Evolutionary conservation across 1,284 basidiomycete genomes (phyloP).

Genomic region (Trichosporon inkin): DNA sequence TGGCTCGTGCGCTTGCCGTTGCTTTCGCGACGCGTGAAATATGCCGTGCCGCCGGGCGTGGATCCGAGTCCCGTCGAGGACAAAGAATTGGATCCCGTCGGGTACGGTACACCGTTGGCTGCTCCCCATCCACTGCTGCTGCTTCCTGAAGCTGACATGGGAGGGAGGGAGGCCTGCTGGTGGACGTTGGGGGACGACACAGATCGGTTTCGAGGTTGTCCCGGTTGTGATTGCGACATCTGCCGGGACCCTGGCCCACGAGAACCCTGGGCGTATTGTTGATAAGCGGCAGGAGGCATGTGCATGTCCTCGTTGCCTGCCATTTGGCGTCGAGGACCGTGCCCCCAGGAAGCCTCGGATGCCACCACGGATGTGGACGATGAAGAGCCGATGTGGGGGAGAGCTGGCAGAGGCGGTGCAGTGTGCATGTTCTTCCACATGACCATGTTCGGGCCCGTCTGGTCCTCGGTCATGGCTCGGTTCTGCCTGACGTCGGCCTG

Average conservation of each 20-base stretch:
- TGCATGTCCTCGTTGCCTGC: slow-evolving; percentile 13
- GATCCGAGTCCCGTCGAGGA: slow-evolving; percentile 31
- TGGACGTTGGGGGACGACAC: slow-evolving; percentile 54
- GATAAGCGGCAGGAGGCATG: slow-evolving; percentile 18
- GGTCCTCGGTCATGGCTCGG: slow-evolving; percentile 69
- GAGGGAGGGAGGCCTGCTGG: slow-evolving; percentile 35
- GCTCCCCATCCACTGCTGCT: slow-evolving; percentile 11
- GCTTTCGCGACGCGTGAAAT: slow-evolving; percentile 37
- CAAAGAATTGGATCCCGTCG: slow-evolving; percentile 24
- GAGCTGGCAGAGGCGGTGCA: slow-evolving; percentile 56
- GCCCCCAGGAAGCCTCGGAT: slow-evolving; percentile 37
- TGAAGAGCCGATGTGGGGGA: slow-evolving; percentile 38
- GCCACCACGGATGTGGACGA: slow-evolving; percentile 26
- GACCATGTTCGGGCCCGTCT: slow-evolving; percentile 60
- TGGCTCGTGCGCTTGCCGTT: slow-evolving; percentile 39
- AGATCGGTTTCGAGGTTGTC: slow-evolving; percentile 49
- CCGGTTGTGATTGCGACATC: slow-evolving; percentile 31
- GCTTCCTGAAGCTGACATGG: slow-evolving; percentile 21
- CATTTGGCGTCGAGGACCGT: slow-evolving; percentile 2
- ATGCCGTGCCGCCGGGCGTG: slow-evolving; percentile 35
- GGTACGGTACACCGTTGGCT: slow-evolving; percentile 18
- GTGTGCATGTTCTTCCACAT: slow-evolving; percentile 60
- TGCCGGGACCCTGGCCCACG: slow-evolving; percentile 32
- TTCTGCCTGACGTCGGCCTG: slow-evolving; percentile 53
- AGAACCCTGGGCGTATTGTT: slow-evolving; percentile 25